These are phyloP conservation scores for Evernia prunastri DNA, from an alignment of 495 filamentous ascomycete species.

Conservation along the genomic window DNA sequence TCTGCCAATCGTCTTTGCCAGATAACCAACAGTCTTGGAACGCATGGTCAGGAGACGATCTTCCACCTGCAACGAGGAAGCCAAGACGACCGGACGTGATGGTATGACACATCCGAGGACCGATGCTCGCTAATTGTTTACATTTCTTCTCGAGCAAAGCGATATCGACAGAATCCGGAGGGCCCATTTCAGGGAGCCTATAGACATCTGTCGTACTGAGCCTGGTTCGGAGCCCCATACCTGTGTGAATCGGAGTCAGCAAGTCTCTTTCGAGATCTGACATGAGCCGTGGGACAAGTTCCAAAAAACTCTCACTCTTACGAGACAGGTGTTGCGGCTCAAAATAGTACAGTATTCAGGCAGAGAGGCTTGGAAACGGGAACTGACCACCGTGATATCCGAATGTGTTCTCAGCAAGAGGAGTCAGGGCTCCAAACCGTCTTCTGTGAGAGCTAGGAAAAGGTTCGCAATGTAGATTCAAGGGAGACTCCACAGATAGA, in stretches of 20 bases:
- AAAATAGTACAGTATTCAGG: too few relatives aligned
- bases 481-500: background rate
- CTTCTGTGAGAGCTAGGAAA: background rate
- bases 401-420: slow-evolving; percentile 7
- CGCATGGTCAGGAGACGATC: slow-evolving; percentile 62
- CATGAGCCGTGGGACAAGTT: too few relatives aligned
- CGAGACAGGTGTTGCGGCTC: too few relatives aligned
- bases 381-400: slow-evolving; percentile 53
- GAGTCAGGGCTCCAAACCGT: slow-evolving; percentile 14
- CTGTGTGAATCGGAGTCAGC: too few relatives aligned
- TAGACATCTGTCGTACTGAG: slow-evolving; percentile 58
- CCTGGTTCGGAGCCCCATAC: slow-evolving; percentile 54
- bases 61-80: slow-evolving; percentile 67
- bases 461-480: slow-evolving; percentile 5
- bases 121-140: slow-evolving; percentile 35
- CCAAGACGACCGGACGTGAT: slow-evolving; percentile 50
- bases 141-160: slow-evolving; percentile 12
- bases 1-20: slow-evolving; percentile 52
- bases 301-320: too few relatives aligned
- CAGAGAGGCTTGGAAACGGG: too few relatives aligned
- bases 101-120: slow-evolving; percentile 69
- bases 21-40: slow-evolving; percentile 68
- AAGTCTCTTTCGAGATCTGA: too few relatives aligned
- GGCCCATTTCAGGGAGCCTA: slow-evolving; percentile 13
- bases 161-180: slow-evolving; percentile 1